A percentile compares a stretch with the other conserved stretches of the same genome.
These are phyloP conservation scores for Bimuria novae-zelandiae DNA, from an alignment of 2,329 filamentous ascomycete species.

Conservation along the genomic window DNA sequence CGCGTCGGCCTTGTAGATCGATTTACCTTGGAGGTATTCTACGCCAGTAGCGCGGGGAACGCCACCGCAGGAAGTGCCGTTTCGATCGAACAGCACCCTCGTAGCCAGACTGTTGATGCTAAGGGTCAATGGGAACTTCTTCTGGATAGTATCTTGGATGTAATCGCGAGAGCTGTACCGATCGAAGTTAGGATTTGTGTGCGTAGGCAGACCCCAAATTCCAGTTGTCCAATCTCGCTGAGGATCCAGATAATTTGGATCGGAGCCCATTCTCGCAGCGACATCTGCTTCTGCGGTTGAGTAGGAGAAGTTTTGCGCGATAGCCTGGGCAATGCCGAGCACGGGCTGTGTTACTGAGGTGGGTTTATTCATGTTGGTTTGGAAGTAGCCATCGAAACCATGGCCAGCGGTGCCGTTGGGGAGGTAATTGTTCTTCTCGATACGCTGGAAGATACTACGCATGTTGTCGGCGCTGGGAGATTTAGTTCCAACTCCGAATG, in stretches of 20 bases:
- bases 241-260: conserved; percentile 56
- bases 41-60: conserved; percentile 48
- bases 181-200: conserved; percentile 53
- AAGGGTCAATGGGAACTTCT: conserved; percentile 32
- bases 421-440: conserved; percentile 61
- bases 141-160: conserved; percentile 53
- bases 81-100: conserved; percentile 44
- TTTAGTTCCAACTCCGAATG: conserved; percentile 1
- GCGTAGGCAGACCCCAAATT: conserved; percentile 61
- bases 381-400: conserved; percentile 61
- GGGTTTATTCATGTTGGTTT: conserved; percentile 56
- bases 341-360: conserved; percentile 51
- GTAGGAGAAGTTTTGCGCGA: conserved; percentile 39
- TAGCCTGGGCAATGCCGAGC: conserved; percentile 39
- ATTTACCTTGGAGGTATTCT: conserved; percentile 48
- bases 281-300: conserved; percentile 56
- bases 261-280: conserved; percentile 48
- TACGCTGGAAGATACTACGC: conserved; percentile 57
- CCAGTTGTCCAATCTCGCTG: conserved; percentile 54
- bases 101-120: conserved; percentile 48
- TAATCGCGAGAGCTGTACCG: conserved; percentile 62
- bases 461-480: conserved; percentile 47
- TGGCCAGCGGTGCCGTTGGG: conserved; percentile 52
- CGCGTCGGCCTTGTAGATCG: conserved; percentile 51
- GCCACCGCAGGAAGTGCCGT: conserved; percentile 50